phyloP scores from a whole-genome alignment of 352 stramenopile species.

The Phytophthora niederhauseri region DNA sequence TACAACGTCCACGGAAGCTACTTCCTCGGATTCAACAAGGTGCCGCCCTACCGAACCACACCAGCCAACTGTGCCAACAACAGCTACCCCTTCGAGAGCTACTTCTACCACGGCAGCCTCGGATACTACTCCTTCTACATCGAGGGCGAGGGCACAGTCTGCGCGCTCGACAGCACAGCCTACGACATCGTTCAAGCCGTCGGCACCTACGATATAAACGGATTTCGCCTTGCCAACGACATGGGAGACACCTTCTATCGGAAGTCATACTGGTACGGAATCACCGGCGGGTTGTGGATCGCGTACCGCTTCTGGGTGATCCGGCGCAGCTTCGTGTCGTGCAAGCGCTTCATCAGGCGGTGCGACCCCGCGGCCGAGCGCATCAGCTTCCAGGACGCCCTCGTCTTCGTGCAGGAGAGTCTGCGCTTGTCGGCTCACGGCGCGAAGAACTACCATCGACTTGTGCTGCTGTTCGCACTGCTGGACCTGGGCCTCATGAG shows the following conservation, averaged over 20 bases:
- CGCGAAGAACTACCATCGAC: conserved; percentile 20
- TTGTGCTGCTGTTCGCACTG: conserved; percentile 10
- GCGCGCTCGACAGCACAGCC: conserved; percentile 3
- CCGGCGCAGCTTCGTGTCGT: conserved; percentile 9
- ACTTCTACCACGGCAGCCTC: conserved; percentile 18
- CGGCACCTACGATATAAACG: conserved; percentile 12
- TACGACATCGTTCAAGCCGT: conserved; percentile 16
- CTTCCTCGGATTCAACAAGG: neutral
- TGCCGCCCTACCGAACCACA: neutral
- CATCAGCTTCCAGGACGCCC: conserved; percentile 1
- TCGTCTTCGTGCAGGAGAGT: conserved; percentile 17
- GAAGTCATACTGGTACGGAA: conserved; percentile 13
- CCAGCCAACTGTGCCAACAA: conserved; percentile 4
- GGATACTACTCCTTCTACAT: conserved; percentile 7
- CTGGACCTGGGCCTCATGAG: conserved; percentile 28
- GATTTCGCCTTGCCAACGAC: neutral
- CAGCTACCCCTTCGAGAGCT: conserved; percentile 12
- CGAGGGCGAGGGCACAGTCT: conserved; percentile 10
- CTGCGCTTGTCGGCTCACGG: conserved; percentile 10
- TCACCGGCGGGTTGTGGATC: conserved; percentile 2
- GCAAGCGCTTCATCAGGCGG: neutral
- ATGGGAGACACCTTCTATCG: neutral
- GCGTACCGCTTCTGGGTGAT: conserved; percentile 13
- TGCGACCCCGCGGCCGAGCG: neutral
- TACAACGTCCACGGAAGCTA: conserved; percentile 19